A percentile compares a stretch with the other conserved stretches of the same genome.
Evolutionary conservation across 306 rosid genomes (phyloP).

Genomic region (Quercus cerris): DNA sequence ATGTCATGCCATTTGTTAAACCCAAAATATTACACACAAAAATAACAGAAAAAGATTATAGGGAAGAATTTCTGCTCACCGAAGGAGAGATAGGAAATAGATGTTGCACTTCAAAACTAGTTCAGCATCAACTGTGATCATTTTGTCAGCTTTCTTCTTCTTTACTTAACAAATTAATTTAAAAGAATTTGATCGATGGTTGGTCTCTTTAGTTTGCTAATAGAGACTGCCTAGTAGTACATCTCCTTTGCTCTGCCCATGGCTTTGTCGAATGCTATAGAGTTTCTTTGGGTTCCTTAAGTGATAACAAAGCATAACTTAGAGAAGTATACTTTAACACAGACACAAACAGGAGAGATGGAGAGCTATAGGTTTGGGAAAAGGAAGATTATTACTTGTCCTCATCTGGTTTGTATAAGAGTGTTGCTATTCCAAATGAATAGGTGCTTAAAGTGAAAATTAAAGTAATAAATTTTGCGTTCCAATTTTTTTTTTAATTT

Average conservation of each 20-base stretch:
- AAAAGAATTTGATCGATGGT: constrained; percentile 4
- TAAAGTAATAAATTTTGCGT: background rate
- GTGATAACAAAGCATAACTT: background rate
- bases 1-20: background rate
- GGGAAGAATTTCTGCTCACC: background rate
- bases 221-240: background rate
- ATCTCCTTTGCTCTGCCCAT: background rate
- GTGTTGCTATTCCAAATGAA: background rate
- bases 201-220: constrained; percentile 11
- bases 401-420: constrained; percentile 2
- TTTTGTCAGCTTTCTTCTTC: constrained; percentile 4
- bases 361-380: constrained; percentile 2
- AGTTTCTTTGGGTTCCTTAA: background rate
- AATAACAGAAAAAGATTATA: background rate
- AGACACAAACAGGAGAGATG: background rate
- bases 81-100: background rate
- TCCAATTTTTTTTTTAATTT: background rate
- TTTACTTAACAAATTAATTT: background rate
- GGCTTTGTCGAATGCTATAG: background rate
- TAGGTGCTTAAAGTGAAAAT: constrained; percentile 5
- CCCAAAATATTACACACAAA: background rate
- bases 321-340: background rate
- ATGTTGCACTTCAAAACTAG: constrained; percentile 4
- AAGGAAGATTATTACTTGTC: constrained; percentile 2
- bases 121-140: background rate